Evolutionary conservation across 148 eudicot genomes (phyloP).

Genomic region (Fagopyrum tataricum): DNA sequence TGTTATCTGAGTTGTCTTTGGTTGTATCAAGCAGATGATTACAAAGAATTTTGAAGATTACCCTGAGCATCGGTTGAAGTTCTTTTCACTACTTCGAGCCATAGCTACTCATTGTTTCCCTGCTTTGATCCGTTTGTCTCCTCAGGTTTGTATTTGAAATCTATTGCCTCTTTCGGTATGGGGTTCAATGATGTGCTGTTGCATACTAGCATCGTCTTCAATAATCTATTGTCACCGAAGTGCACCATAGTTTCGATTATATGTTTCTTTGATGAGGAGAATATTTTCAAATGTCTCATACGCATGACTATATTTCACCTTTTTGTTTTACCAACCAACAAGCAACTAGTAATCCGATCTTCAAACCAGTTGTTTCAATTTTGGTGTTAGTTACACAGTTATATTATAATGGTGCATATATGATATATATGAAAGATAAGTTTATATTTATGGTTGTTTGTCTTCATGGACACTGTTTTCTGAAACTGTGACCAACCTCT

Average conservation of each 20-base stretch:
- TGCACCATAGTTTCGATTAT: neutral
- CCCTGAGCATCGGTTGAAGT: constrained; percentile 97
- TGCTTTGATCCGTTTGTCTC: constrained; percentile 73
- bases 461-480: neutral
- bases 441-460: neutral
- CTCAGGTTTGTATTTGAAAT: constrained; percentile 47
- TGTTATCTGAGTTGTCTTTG: constrained; percentile 14
- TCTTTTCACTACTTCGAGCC: constrained; percentile 88
- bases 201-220: neutral
- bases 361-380: no score
- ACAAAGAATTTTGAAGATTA: constrained; percentile 99
- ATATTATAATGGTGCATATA: no score
- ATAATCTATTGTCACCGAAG: neutral
- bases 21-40: constrained; percentile 61
- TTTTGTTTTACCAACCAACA: no score
- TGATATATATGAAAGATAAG: no score
- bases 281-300: no score
- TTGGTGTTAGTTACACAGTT: no score
- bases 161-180: neutral
- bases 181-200: neutral
- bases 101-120: constrained; percentile 94
- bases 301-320: no score
- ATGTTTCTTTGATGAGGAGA: neutral
- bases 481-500: no score
- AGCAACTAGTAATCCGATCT: no score